Evolutionary conservation across 768 basidiomycete species (phyloP), one percentile per base, ranked within the genome.

Genomic region (Russula foetens): DNA sequence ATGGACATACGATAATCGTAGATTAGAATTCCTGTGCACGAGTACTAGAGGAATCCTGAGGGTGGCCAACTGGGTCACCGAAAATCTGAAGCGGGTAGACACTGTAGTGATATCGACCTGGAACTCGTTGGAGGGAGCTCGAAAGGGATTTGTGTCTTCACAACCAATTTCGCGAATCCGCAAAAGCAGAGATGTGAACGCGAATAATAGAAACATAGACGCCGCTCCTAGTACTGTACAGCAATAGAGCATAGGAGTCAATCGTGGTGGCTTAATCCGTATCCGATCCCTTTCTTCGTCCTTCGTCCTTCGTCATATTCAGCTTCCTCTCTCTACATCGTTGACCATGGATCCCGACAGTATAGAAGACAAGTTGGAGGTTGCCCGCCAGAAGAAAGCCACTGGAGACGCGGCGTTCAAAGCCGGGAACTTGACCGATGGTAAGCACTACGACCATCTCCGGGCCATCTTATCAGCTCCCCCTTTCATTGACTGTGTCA

Each of bases 361-460:
- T 28, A 49, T 33, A 23, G 54, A 60, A 28, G 38, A n/a, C 24
- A 70, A 68, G 56, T 21, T 66, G 43, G 53, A 39, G 38, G 17
- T 52, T 28, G 59, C 63, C 21, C 55, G 49, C 33, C 75, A 83
- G 65, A 84, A 83, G 77, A 90, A 90, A 68, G 84, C 82, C 21
- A 71, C 69, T 11, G 88, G 73, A 11, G 88, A 90, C 76, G 72
- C 79, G 58, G 84, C 85, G 1, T 90, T 89, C 73, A 88, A 86
- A 69, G 69, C 73, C 11, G 88, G 85, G 24, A 77, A 88, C 65
- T 60, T 78, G 44, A 80, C 82, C 68, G 77, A 75, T 66, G 87
- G 88, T 87, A 62, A 19, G 65, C 49, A 11, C 11, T 14, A 15
- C n/a, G 35, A 48, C 33, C 31, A 28, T 11, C 4, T 21, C 47